phyloP scores from a whole-genome alignment of 2,329 filamentous ascomycete genomes.

The Chalaropsis thielavioides region DNA sequence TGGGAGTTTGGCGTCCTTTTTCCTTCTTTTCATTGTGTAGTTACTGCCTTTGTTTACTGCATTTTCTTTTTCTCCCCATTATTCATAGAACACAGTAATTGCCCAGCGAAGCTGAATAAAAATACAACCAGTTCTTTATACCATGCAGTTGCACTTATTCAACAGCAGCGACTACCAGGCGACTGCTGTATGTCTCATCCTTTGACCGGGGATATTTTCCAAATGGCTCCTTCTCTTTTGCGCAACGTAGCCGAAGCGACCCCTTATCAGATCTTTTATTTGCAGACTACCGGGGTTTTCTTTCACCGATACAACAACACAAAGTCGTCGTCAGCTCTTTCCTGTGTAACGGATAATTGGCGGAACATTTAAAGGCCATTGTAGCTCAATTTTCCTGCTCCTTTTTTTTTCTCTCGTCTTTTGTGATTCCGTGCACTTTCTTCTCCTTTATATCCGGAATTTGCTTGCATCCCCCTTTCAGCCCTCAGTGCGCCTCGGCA shows the following conservation, averaged over 20 bases:
- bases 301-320: background rate
- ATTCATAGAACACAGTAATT: background rate
- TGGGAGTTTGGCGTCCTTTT: conserved; percentile 1
- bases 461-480: background rate
- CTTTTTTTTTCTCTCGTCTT: background rate
- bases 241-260: background rate
- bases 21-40: background rate
- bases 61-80: background rate
- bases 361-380: background rate
- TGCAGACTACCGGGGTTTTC: background rate
- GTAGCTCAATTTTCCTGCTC: background rate
- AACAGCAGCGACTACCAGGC: background rate
- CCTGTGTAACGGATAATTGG: background rate
- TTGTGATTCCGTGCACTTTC: no score
- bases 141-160: background rate
- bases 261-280: background rate
- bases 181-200: background rate
- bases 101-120: background rate
- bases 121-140: background rate
- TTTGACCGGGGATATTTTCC: background rate
- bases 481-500: background rate
- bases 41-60: background rate
- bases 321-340: conserved; percentile 1
- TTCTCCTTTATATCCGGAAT: background rate
- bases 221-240: background rate